A percentile compares a stretch with the other conserved stretches of the same genome.
phyloP scores from a whole-genome alignment of 345 rosid species.

The Limnanthes douglasii region DNA sequence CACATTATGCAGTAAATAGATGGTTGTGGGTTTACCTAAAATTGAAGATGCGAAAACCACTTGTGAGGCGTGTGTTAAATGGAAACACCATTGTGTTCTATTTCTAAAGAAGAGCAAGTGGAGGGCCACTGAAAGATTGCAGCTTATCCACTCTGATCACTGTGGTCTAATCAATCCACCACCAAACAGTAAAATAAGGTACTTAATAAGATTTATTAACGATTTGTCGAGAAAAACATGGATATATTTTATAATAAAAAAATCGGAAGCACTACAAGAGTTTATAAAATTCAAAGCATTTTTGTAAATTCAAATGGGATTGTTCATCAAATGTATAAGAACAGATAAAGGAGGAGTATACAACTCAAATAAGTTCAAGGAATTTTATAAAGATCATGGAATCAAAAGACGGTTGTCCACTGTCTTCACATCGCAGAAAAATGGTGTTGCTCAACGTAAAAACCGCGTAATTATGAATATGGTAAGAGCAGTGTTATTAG shows the following conservation, averaged over 20 bases:
- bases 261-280: neutral
- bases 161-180: neutral
- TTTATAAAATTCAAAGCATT: too few relatives aligned
- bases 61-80: too few relatives aligned
- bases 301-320: too few relatives aligned
- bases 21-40: neutral
- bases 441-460: neutral
- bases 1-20: neutral
- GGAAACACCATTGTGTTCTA: neutral
- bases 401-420: neutral
- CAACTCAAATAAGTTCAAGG: neutral
- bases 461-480: neutral
- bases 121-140: neutral
- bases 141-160: neutral
- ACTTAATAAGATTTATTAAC: neutral
- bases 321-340: neutral
- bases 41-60: neutral
- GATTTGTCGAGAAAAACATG: neutral
- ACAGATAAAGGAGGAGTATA: neutral
- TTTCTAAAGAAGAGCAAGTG: neutral
- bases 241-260: neutral
- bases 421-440: neutral
- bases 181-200: neutral
- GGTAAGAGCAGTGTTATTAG: too few relatives aligned
- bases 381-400: neutral